Conservation (phyloP, 2,329 filamentous ascomycete genomes). For the Trichoderma sp. region DNA sequence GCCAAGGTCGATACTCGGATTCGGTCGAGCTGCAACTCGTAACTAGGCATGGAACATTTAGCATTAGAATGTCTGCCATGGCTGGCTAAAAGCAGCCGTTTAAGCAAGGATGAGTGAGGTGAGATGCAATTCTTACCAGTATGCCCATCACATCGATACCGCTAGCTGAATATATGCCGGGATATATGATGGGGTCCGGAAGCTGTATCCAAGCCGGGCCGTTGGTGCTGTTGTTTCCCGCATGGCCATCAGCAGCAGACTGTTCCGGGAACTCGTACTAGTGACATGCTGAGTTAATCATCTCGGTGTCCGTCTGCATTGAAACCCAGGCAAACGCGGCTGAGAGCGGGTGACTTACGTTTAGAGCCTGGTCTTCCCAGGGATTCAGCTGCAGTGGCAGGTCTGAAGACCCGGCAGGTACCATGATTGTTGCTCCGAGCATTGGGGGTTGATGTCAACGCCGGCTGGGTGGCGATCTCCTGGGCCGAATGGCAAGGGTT, state of each 20-base stretch:
- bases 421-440: constrained; percentile 4
- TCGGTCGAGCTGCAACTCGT: constrained; percentile 68
- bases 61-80: neutral
- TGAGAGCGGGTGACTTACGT: constrained; percentile 36
- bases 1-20: constrained; percentile 77
- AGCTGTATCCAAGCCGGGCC: constrained; percentile 34
- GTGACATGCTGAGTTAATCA: neutral
- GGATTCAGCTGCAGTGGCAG: constrained; percentile 37
- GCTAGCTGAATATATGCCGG: constrained; percentile 57
- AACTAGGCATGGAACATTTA: constrained; percentile 40
- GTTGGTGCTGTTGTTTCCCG: neutral
- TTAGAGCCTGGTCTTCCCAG: constrained; percentile 42
- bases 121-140: constrained; percentile 47
- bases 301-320: neutral
- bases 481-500: neutral
- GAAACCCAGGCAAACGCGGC: neutral
- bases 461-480: neutral
- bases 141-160: constrained; percentile 60
- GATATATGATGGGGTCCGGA: constrained; percentile 56
- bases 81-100: neutral
- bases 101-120: neutral
- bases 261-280: constrained; percentile 32
- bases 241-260: neutral
- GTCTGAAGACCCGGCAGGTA: constrained; percentile 10
- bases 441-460: neutral